A percentile compares a stretch with the other conserved stretches of the same genome.
phyloP scores from a whole-genome alignment of 768 basidiomycete genomes.

The Collybia mongolica region DNA sequence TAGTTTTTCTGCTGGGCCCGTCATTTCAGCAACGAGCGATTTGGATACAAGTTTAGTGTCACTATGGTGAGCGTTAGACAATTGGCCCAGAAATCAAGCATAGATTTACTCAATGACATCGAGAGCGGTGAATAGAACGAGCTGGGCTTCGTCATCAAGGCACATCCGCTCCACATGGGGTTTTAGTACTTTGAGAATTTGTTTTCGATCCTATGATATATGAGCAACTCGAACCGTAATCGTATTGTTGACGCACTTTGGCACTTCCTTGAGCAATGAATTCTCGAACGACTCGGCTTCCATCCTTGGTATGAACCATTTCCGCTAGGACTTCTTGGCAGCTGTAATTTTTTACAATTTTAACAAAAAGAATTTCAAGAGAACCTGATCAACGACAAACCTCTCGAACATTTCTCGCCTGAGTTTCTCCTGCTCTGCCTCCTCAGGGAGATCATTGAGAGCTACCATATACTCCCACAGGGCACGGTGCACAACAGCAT shows the following conservation, averaged over 20 bases:
- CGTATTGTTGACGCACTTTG: constrained; percentile 48
- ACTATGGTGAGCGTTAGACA: constrained; percentile 33
- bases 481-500: constrained; percentile 85
- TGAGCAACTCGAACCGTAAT: neutral
- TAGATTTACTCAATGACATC: constrained; percentile 81
- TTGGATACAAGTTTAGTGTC: constrained; percentile 91
- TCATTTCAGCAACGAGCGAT: constrained; percentile 72
- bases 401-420: constrained; percentile 80
- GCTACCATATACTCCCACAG: constrained; percentile 83
- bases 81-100: neutral
- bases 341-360: constrained; percentile 29
- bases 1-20: constrained; percentile 53
- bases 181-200: constrained; percentile 85
- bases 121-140: constrained; percentile 86
- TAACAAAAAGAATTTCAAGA: neutral
- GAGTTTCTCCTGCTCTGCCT: constrained; percentile 69
- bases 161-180: constrained; percentile 90
- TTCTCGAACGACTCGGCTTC: constrained; percentile 81
- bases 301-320: constrained; percentile 93
- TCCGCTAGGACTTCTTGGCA: constrained; percentile 86
- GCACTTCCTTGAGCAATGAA: constrained; percentile 82
- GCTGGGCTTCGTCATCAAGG: constrained; percentile 84
- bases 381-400: constrained; percentile 32
- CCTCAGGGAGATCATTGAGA: constrained; percentile 55
- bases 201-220: constrained; percentile 74